Evolutionary conservation across 148 eudicot species (phyloP).

Genomic region (Fallopia convolvulus): DNA sequence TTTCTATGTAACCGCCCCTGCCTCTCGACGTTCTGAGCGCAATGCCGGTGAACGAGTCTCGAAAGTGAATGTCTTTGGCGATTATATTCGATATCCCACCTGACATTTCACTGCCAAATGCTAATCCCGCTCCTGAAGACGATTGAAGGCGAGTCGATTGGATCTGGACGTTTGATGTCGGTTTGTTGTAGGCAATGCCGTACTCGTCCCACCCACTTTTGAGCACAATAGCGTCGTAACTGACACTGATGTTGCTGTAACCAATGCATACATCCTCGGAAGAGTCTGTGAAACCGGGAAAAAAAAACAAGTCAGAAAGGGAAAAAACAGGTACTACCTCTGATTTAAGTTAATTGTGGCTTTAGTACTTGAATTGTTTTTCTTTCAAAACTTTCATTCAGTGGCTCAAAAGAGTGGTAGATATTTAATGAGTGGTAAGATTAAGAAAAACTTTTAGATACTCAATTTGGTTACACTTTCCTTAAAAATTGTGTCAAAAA

Average conservation of each 20-base stretch:
- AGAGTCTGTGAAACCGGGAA: slow-evolving; percentile 34
- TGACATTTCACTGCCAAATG: slow-evolving; percentile 69
- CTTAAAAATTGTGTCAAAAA: not conserved
- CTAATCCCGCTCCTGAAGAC: slow-evolving; percentile 45
- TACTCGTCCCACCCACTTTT: slow-evolving; percentile 81
- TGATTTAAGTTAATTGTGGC: no score
- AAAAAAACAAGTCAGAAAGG: not conserved
- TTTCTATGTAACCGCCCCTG: slow-evolving; percentile 43
- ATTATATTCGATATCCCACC: slow-evolving; percentile 49
- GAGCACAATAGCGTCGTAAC: slow-evolving; percentile 46
- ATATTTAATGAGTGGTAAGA: no score
- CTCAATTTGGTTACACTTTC: no score
- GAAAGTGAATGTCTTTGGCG: slow-evolving; percentile 33
- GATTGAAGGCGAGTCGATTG: slow-evolving; percentile 31
- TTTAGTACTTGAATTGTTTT: no score
- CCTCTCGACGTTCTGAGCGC: slow-evolving; percentile 46
- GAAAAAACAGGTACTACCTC: not conserved
- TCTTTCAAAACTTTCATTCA: no score
- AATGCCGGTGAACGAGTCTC: slow-evolving; percentile 37
- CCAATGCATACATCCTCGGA: slow-evolving; percentile 54
- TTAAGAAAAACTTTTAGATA: no score
- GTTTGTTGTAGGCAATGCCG: slow-evolving; percentile 41
- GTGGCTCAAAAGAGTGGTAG: no score
- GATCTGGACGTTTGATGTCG: slow-evolving; percentile 39
- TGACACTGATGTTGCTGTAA: slow-evolving; percentile 51